Base-by-base conservation (phyloP, 106 monocot genomes). In the Agapanthus africanus region DNA sequence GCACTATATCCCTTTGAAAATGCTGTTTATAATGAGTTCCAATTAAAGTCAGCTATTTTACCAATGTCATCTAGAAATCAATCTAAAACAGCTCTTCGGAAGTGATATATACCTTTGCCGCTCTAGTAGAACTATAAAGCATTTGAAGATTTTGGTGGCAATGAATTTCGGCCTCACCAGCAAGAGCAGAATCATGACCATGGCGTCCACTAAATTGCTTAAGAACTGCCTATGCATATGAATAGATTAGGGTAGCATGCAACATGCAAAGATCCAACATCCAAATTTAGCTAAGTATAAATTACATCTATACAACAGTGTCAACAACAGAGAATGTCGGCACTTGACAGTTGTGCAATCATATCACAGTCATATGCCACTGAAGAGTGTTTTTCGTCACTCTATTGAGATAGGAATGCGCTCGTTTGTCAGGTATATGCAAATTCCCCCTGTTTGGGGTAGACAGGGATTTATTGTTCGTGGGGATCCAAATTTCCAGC, bases 121-220 rank as follows among this genome's bases (percentile, higher is more conserved):
- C 83, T 84, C 70, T 82, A 15, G 97, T 97, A 42, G 89, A 87
- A 51, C 28, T 80, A 73, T 87, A 92, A 7, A 97, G 84, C 62
- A 68, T 77, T 72, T 79, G 82, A 42, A 97, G 89, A 49, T 89
- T 87, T 64, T 92, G 80, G 56, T 84, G 80, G 71, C 87, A 92
- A 10, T 81, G 61, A 59, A 78, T 74, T 63, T 97, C 97, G 11
- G 74, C 67, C 68, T 87, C 87, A 78, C 92, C 89, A 36, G 75
- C 54, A 63, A 80, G 35, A 59, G 61, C 68, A 65, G 70, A 72
- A 71, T 85, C 92, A 60, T 84, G 68, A 57, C 79, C 71, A 77
- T 72, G 79, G 15, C 86, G 84, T 19, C 70, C 82, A 69, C 82
- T 85, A 66, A 97, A 89, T 79, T 97, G 97, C 77, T 72, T 91